These are phyloP conservation scores for Moesziomyces aphidis DNA, from an alignment of 1,284 basidiomycete species.

Conservation along the genomic window DNA sequence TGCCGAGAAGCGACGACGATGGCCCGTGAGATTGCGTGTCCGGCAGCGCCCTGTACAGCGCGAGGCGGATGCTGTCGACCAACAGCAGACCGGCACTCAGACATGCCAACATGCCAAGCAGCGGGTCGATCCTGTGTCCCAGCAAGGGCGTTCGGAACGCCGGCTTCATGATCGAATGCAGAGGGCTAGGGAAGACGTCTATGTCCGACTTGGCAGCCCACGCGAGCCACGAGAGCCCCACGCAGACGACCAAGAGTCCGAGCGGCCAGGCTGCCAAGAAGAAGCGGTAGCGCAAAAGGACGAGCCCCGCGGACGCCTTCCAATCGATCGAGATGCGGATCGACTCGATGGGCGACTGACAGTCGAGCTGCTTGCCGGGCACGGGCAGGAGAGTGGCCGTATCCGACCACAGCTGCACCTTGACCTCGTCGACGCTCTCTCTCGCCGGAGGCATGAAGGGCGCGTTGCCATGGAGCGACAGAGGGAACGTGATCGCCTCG, in stretches of 20 bases:
- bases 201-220: slow-evolving; percentile 21
- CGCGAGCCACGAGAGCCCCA: slow-evolving; percentile 30
- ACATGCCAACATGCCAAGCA: slow-evolving; percentile 21
- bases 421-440: slow-evolving; percentile 23
- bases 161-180: slow-evolving; percentile 30
- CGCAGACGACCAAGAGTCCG: slow-evolving; percentile 38
- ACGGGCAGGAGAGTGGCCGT: slow-evolving; percentile 17
- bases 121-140: slow-evolving; percentile 11
- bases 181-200: slow-evolving; percentile 16
- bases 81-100: slow-evolving; percentile 7
- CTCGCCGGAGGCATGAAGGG: slow-evolving; percentile 59
- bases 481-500: slow-evolving; percentile 22
- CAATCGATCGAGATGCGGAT: slow-evolving; percentile 53
- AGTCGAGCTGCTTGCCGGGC: slow-evolving; percentile 8
- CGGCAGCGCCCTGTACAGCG: slow-evolving; percentile 12
- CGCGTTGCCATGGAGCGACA: slow-evolving; percentile 59
- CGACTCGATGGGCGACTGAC: slow-evolving; percentile 30
- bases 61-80: slow-evolving; percentile 26
- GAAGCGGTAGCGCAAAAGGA: slow-evolving; percentile 60
- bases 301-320: slow-evolving; percentile 53
- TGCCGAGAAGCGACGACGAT: slow-evolving; percentile 29
- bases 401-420: slow-evolving; percentile 59
- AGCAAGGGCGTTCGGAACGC: slow-evolving; percentile 19
- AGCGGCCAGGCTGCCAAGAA: slow-evolving; percentile 54
- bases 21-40: slow-evolving; percentile 20